Conservation (phyloP, 768 basidiomycete species). For the Russula lepida region DNA sequence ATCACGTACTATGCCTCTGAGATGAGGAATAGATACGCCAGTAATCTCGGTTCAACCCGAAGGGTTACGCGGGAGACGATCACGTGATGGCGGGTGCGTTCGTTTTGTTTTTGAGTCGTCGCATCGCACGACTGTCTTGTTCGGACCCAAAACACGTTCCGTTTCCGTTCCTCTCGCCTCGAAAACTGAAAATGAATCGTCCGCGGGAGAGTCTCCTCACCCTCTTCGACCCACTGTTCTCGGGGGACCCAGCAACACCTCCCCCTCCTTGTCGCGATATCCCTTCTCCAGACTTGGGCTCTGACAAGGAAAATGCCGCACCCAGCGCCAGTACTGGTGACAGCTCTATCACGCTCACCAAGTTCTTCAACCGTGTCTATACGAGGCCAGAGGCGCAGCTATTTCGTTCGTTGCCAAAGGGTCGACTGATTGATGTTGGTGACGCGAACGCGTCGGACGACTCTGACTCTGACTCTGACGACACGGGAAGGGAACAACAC, state of each 20-base stretch:
- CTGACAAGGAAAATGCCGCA: slow-evolving; percentile 20
- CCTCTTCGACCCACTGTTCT: slow-evolving; percentile 19
- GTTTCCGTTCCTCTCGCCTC: not conserved
- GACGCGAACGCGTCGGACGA: not conserved
- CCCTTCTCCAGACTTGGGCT: slow-evolving; percentile 15
- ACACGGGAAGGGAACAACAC: not conserved
- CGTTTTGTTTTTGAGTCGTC: too few relatives aligned
- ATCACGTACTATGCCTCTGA: too few relatives aligned
- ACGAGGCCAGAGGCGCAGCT: slow-evolving; percentile 9
- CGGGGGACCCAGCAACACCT: not conserved
- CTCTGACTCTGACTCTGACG: not conserved
- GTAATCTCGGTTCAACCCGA: too few relatives aligned
- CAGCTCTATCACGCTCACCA: slow-evolving; percentile 18
- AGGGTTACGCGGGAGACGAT: not conserved
- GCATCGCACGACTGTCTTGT: not conserved
- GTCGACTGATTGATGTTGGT: slow-evolving; percentile 15
- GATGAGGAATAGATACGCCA: too few relatives aligned
- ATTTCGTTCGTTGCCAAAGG: slow-evolving; percentile 1
- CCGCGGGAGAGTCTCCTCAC: slow-evolving; percentile 20
- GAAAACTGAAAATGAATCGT: slow-evolving; percentile 13
- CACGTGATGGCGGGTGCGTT: not conserved
- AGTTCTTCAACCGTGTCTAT: slow-evolving; percentile 20
- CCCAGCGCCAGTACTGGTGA: not conserved
- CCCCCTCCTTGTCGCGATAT: not conserved
- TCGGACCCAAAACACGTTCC: not conserved